Evolutionary conservation across 805 yeast species (phyloP), one percentile per base, ranked within the genome.

Genomic region (Teunomyces cretensis): DNA sequence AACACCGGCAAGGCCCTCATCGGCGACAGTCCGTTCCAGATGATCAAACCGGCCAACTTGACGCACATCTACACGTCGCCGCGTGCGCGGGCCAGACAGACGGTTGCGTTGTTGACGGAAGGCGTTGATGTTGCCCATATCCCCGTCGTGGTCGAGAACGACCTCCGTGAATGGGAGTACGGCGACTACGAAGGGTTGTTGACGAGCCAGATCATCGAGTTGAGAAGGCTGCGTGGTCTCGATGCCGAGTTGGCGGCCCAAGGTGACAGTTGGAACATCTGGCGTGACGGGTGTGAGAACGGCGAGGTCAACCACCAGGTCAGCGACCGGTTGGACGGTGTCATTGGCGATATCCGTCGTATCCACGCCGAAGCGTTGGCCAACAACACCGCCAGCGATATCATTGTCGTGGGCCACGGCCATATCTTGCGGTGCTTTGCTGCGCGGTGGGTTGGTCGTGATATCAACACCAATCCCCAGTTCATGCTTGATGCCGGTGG

Each of bases 401-500:
- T 91, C 30, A 57, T 91, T 50, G 83, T 90, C 7, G 85, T 91
- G 48, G 97, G 92, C 9, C 98, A 92, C 61, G 98, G 98, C 36
- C 98, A 92, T 58, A 86, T 91, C 40, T 71, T 92, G 55, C 83
- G 97, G 59, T 86, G 92, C 61, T 81, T 92, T 58, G 95, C 92
- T 6, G 88, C 90, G 15, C 70, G 96, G 47, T 92, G 98, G 98
- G 81, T 87, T 31, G 79, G 76, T 2, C 65, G 74, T 33, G 73
- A 74, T n/a, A 70, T 86, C 46, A 62, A 68, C 49, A 68, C 62
- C 39, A 87, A 91, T 62, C 97, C 97, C 8, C 80, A 84, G 53
- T 83, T 90, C 64, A 72, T 92, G 63, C 72, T 92, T 54, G 97
- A 92, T 61, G 96, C 98, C 22, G 97, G 97, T 52, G 97, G 96